Percentiles rank a stretch among this genome's conserved stretches.
Conservation (phyloP, 345 rosid genomes). For the Acer saccharum region DNA sequence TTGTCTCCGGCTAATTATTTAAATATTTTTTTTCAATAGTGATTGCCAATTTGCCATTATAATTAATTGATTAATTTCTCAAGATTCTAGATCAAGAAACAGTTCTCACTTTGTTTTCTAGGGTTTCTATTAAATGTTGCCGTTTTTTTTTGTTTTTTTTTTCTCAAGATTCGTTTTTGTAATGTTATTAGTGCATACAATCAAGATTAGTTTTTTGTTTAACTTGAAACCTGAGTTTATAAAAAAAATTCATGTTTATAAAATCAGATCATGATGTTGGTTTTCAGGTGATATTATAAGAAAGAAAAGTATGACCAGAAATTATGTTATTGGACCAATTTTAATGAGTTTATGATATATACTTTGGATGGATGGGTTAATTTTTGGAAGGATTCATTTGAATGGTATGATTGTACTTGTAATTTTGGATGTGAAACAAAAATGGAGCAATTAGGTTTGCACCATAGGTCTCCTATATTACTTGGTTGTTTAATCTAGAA, state of each 20-base stretch:
- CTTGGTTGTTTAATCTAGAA: neutral
- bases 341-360: constrained; percentile 5
- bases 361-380: neutral
- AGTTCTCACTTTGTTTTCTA: constrained; percentile 7
- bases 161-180: constrained; percentile 2
- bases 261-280: neutral
- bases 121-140: constrained; percentile 4
- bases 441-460: neutral
- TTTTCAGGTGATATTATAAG: neutral
- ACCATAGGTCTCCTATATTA: no score
- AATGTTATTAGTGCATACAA: neutral
- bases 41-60: neutral
- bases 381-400: neutral
- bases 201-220: neutral
- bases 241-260: neutral
- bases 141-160: neutral
- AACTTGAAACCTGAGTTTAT: neutral
- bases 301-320: neutral
- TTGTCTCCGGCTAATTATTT: neutral
- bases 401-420: neutral
- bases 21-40: neutral
- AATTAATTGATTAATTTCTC: neutral
- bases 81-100: constrained; percentile 16
- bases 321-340: neutral
- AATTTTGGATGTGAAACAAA: neutral